Evolutionary conservation across 305 asterid species (phyloP), one percentile per base, ranked within the genome.

Genomic region (Fraxinus angustifolia): DNA sequence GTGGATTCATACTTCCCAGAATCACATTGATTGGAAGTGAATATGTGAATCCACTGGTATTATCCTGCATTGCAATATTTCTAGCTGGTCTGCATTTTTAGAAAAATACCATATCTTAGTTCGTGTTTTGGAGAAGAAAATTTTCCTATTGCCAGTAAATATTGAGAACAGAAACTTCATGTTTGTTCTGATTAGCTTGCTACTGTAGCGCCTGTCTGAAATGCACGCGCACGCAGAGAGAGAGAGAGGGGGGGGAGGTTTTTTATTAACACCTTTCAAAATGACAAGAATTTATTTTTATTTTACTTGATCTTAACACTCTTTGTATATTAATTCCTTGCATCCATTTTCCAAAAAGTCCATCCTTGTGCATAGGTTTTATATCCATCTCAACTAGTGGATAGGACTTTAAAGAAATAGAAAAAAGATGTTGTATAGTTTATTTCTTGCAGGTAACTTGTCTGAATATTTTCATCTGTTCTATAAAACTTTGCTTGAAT

Each of bases 361-460:
- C 2, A 62, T 62, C 72, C 72, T 23, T 62, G 72, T 62, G 70
- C 28, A 4, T 19, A 6, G 67, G 33, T 60, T 62, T 62, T 62
- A 21, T 62, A 14, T 67, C 36, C 17, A 67, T 67, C 73, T 67
- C 73, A 16, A 16, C 62, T 67, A 12, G 73, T 8, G 36, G 40
- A 30, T 56, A 8, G 11, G 38, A 67, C 58, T 26, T 48, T 26
- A 70, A 23, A 74, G 33, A 72, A 16, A 31, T 42, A 38, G 70
- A 80, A 65, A 58, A 16, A 84, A 73, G 68, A 8, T 8, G 23
- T 84, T 6, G 6, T 84, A 23, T 70, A 60, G 78, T 78, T 38
- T 74, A 78, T 28, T 70, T 73, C 86, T 77, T 84, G 78, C 53
- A 53, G 75, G 10, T 80, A 67, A 68, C 48, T 76, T 83, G 82